Conservation (phyloP, 2,329 filamentous ascomycete species). For the Fusarium kyushuense region DNA sequence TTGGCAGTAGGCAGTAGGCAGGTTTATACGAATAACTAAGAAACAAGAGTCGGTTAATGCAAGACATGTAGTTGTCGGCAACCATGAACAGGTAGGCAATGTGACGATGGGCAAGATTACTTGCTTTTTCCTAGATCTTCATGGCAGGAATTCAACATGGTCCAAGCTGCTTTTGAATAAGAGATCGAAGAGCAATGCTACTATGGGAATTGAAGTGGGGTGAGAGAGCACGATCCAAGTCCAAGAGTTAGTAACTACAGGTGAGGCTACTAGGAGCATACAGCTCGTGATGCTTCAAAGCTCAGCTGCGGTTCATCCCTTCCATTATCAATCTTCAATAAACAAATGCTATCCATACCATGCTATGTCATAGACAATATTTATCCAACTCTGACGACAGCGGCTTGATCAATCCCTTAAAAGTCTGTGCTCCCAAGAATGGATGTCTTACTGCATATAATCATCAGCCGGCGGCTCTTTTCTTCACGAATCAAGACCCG, state of each 20-base stretch:
- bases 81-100: not conserved
- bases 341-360: not conserved
- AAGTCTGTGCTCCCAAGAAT: constrained; percentile 7
- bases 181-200: constrained; percentile 9
- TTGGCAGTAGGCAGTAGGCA: not conserved
- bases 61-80: constrained; percentile 16
- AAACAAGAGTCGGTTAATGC: constrained; percentile 37
- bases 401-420: constrained; percentile 5
- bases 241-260: not conserved
- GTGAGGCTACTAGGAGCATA: constrained; percentile 3
- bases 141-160: not conserved
- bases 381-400: constrained; percentile 23
- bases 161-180: not conserved
- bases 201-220: constrained; percentile 6
- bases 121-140: constrained; percentile 1
- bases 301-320: not conserved
- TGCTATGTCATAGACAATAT: constrained; percentile 15
- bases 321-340: not conserved
- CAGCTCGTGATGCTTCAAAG: not conserved
- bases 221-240: constrained; percentile 20
- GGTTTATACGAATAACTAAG: not conserved
- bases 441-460: not conserved
- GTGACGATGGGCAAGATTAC: constrained; percentile 4
- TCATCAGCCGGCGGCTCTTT: constrained; percentile 2
- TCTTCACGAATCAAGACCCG: not conserved